Percentiles rank a stretch among this genome's conserved stretches.
These are phyloP conservation scores for Spathaspora sp. DNA, from an alignment of 1,139 yeast genomes.

Conservation along the genomic window DNA sequence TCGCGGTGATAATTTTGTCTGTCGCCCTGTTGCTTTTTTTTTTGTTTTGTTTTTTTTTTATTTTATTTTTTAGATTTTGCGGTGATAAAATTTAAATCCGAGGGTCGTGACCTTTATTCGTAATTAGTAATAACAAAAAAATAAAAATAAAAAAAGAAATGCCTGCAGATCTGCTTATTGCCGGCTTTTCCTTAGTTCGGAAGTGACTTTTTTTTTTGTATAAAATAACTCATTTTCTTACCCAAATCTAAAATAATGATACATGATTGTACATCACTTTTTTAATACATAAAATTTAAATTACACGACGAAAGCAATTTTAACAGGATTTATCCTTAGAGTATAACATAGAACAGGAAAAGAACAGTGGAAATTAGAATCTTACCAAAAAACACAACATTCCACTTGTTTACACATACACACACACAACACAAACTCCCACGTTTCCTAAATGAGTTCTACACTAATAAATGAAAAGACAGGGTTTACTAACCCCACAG, in stretches of 20 bases:
- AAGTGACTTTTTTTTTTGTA: background rate
- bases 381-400: too few species aligned
- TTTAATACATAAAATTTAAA: too few species aligned
- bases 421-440: background rate
- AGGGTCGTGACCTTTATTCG: background rate
- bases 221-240: background rate
- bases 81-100: background rate
- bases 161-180: background rate
- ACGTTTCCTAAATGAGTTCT: background rate
- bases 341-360: too few species aligned
- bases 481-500: constrained; percentile 8
- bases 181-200: background rate
- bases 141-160: background rate
- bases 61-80: too few species aligned
- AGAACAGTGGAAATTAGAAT: too few species aligned
- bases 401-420: background rate
- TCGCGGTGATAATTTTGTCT: background rate
- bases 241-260: background rate
- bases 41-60: too few species aligned
- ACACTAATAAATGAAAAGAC: constrained; percentile 3
- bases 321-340: too few species aligned
- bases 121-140: background rate
- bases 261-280: background rate
- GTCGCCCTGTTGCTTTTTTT: background rate
- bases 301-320: too few species aligned